phyloP scores from a whole-genome alignment of 176 grass and related monocot genomes.

The Bolboschoenus planiculmis region DNA sequence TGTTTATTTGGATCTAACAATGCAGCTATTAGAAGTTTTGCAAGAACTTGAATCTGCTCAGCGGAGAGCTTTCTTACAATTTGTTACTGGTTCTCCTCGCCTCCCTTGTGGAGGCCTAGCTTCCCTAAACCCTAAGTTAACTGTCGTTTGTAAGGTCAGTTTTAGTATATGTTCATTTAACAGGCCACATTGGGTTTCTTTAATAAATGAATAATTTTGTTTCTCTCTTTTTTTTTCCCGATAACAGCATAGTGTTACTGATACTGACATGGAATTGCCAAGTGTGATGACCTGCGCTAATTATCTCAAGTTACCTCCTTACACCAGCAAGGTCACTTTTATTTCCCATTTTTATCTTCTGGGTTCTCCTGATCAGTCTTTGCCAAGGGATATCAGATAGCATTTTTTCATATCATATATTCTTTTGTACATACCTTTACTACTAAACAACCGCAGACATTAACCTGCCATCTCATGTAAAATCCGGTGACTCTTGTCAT shows the following conservation, averaged over 20 bases:
- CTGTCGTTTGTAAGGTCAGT: constrained; percentile 94
- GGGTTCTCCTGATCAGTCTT: background rate
- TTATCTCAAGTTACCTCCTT: constrained; percentile 94
- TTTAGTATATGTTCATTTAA: constrained; percentile 14
- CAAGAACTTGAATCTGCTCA: constrained; percentile 61
- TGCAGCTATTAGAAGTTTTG: constrained; percentile 88
- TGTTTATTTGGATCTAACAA: constrained; percentile 24
- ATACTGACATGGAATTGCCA: constrained; percentile 63
- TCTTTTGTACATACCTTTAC: background rate
- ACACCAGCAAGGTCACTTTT: constrained; percentile 72
- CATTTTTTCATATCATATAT: background rate
- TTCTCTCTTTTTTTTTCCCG: constrained; percentile 24
- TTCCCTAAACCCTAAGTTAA: constrained; percentile 78
- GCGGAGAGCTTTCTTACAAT: constrained; percentile 92
- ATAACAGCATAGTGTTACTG: constrained; percentile 62
- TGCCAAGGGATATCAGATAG: background rate
- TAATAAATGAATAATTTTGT: background rate
- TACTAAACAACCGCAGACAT: background rate
- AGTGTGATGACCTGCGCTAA: constrained; percentile 99
- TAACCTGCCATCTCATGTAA: background rate
- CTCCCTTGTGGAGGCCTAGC: constrained; percentile 87
- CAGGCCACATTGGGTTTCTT: background rate
- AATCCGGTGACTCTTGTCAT: background rate
- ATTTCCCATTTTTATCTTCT: background rate
- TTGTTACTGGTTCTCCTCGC: constrained; percentile 85